These are phyloP conservation scores for Hortiboletus campestris DNA, from an alignment of 768 basidiomycete genomes.

Conservation along the genomic window DNA sequence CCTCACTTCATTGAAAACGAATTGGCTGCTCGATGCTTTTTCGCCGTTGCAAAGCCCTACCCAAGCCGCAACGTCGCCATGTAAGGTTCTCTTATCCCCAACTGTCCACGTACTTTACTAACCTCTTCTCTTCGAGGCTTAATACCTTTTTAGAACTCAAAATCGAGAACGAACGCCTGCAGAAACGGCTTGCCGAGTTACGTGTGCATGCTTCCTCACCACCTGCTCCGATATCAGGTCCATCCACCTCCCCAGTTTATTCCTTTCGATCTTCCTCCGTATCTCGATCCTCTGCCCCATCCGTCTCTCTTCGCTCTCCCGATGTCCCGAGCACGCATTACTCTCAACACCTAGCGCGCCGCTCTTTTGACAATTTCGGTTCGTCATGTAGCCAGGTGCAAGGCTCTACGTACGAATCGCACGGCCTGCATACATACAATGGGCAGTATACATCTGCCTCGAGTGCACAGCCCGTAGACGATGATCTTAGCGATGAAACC, in stretches of 20 bases:
- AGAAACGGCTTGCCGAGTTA: conserved; percentile 54
- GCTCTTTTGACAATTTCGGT: conserved; percentile 18
- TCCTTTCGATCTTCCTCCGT: conserved; percentile 29
- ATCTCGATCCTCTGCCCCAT: conserved; percentile 21
- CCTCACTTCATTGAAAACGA: conserved; percentile 47
- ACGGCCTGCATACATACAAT: conserved; percentile 13
- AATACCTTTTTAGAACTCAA: conserved; percentile 81
- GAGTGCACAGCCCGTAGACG: conserved; percentile 25
- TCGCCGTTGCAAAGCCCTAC: conserved; percentile 74
- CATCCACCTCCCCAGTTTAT: conserved; percentile 25
- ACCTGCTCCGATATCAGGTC: conserved; percentile 12
- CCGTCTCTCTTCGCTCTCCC: conserved; percentile 7
- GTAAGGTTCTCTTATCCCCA: conserved; percentile 36
- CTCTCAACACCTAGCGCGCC: conserved; percentile 10
- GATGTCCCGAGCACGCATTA: conserved; percentile 16
- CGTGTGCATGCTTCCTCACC: conserved; percentile 27
- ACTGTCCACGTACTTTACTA: background rate
- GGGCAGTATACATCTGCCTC: conserved; percentile 16
- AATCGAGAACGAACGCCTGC: conserved; percentile 79
- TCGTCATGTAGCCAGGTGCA: conserved; percentile 10
- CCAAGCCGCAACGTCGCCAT: conserved; percentile 70
- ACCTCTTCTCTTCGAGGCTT: conserved; percentile 42
- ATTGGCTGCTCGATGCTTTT: conserved; percentile 56
- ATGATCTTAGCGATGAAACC: conserved; percentile 50
- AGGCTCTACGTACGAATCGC: conserved; percentile 19